Evolutionary conservation across 768 basidiomycete species (phyloP), one percentile per base, ranked within the genome.

Genomic region (Tephrocybe sp.): DNA sequence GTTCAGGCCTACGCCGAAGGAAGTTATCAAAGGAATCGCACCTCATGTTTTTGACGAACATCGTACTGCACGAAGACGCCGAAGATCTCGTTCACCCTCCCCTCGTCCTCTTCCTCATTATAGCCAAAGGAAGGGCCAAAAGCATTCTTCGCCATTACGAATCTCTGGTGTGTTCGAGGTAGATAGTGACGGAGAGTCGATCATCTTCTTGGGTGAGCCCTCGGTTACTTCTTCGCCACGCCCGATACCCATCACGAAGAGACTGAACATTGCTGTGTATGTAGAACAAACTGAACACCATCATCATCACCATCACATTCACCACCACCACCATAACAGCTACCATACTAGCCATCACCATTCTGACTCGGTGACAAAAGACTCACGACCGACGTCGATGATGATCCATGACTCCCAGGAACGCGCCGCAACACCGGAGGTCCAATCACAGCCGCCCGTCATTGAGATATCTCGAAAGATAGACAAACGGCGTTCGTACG

Each of bases 11-110:
- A 65, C 72, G 1, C 62, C 70, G 11, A 68, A 68, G 40, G 69
- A 75, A 46, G 64, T 75, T 25, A 70, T 76, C 49, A 69, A 63
- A 31, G 73, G 71, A 9, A 73, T 75, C 43, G 75, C 74, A 27
- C 75, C 75, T 19, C 74, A 75, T 52, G 68, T 75, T 24, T 70
- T 74, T 46, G 74, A 74, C 43, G 74, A 76, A 39, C 64, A 61
- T 30, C 54, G 65, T 29, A 29, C n/a, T n/a, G n/a, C 27, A 34
- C 57, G 62, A 47, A 59, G 65, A 33, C 61, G 65, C 27, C 63
- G 58, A 39, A 60, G 54, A 47, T 58, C 60, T 39, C 45, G 50
- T 45, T 56, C 58, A 23, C 45, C 55, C 13, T 56, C 49, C 21
- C 54, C 54, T n/a, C 33, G 42, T 22, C 48, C 46, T 10, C 34